These are phyloP conservation scores for Phaeosphaeriaceae sp. DNA, from an alignment of 2,329 filamentous ascomycete species.

Conservation along the genomic window DNA sequence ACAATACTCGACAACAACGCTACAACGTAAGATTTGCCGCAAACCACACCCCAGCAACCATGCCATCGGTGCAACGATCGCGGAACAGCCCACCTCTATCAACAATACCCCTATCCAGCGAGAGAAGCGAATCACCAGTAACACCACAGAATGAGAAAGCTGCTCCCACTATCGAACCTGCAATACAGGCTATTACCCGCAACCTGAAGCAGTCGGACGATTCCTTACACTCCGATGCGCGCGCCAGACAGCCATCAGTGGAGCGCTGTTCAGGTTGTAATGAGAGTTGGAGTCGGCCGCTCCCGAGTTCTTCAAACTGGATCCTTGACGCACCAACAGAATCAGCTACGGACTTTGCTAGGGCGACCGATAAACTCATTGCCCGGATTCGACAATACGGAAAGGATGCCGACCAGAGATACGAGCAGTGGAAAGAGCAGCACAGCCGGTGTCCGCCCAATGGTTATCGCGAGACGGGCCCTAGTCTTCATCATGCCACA, in stretches of 20 bases:
- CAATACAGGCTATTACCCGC: not conserved
- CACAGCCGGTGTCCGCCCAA: constrained; percentile 13
- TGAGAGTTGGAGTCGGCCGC: constrained; percentile 27
- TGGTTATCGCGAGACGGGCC: not conserved
- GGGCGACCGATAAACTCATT: constrained; percentile 20
- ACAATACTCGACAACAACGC: constrained; percentile 25
- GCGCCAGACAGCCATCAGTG: constrained; percentile 16
- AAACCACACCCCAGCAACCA: constrained; percentile 26
- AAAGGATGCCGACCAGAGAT: constrained; percentile 25
- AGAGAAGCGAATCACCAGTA: not conserved
- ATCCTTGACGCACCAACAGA: constrained; percentile 16
- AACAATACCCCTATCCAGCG: not conserved
- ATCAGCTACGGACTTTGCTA: constrained; percentile 19
- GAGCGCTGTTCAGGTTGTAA: constrained; percentile 28
- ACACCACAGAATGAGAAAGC: not conserved
- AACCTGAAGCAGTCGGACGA: not conserved
- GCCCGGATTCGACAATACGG: constrained; percentile 22
- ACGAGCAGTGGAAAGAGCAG: constrained; percentile 20
- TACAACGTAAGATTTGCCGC: constrained; percentile 36
- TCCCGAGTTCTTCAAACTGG: constrained; percentile 16
- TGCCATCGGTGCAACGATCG: constrained; percentile 25
- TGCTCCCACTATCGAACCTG: not conserved
- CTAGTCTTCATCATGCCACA: constrained; percentile 6
- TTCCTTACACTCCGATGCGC: not conserved
- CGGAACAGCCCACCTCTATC: constrained; percentile 21